A percentile compares a stretch with the other conserved stretches of the same genome.
Conservation (phyloP, 2,329 filamentous ascomycete species). For the Diplodia scrobiculata region DNA sequence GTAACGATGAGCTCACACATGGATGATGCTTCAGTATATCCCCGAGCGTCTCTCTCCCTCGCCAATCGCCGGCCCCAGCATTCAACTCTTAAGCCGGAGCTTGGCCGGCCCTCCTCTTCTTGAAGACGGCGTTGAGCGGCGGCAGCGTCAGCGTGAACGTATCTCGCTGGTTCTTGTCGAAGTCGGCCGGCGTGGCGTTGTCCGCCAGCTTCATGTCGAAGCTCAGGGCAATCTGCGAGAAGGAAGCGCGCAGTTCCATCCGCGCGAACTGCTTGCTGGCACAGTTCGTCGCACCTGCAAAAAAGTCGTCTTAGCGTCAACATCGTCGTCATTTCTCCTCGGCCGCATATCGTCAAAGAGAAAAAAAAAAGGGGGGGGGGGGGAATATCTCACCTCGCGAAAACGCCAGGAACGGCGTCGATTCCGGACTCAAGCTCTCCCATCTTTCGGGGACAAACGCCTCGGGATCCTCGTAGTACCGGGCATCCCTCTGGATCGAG, state of each 20-base stretch:
- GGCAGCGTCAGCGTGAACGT: constrained; percentile 35
- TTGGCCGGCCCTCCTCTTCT: neutral
- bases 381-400: constrained; percentile 7
- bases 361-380: neutral
- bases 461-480: constrained; percentile 4
- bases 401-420: constrained; percentile 16
- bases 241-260: constrained; percentile 32
- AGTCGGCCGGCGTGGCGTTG: constrained; percentile 33
- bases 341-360: neutral
- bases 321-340: neutral
- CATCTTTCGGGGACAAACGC: constrained; percentile 18
- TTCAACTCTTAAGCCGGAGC: neutral
- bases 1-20: no score
- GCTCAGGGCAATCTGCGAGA: constrained; percentile 33
- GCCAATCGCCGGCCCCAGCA: neutral
- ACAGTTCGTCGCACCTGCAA: neutral
- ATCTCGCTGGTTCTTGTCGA: constrained; percentile 18
- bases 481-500: constrained; percentile 30
- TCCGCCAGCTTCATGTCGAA: constrained; percentile 34
- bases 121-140: constrained; percentile 37
- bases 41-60: no score
- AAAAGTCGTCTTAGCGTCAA: neutral
- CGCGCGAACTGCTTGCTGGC: constrained; percentile 34
- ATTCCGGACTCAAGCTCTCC: neutral
- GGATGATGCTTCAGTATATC: neutral